Conservation (phyloP, 495 filamentous ascomycete genomes). For the Symbiotaphrina buchneri region DNA sequence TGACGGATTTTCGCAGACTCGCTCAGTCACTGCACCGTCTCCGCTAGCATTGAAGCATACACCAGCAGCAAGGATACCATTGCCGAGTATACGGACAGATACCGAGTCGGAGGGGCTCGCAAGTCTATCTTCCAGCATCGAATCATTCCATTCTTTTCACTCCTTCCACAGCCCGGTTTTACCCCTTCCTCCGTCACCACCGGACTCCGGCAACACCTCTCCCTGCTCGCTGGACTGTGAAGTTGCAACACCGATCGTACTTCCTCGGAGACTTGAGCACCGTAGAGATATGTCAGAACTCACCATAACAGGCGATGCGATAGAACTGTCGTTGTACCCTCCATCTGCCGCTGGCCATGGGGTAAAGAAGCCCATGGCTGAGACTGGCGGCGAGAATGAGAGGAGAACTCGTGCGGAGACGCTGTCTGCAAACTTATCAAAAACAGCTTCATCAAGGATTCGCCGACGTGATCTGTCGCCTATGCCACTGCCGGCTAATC, state of each 20-base stretch:
- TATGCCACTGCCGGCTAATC: constrained; percentile 39
- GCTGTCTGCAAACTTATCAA: not conserved
- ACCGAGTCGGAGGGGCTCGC: constrained; percentile 12
- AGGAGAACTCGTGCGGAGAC: not conserved
- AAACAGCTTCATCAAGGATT: not conserved
- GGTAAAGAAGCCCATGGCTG: constrained; percentile 12
- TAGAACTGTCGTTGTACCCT: constrained; percentile 4
- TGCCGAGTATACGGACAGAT: constrained; percentile 4
- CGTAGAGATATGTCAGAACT: constrained; percentile 17
- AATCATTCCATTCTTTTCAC: constrained; percentile 39
- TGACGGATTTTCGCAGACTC: no score
- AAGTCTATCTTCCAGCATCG: constrained; percentile 30
- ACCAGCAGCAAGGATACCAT: constrained; percentile 7
- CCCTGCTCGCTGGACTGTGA: no score
- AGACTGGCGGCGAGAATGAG: not conserved
- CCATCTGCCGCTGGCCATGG: constrained; percentile 3
- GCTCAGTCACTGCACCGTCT: constrained; percentile 22
- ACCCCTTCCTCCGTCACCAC: constrained; percentile 23
- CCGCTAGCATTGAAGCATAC: constrained; percentile 19
- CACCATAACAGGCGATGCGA: constrained; percentile 16
- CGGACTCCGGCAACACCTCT: constrained; percentile 18
- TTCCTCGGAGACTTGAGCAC: constrained; percentile 8
- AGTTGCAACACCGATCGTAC: constrained; percentile 1
- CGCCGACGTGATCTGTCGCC: constrained; percentile 43
- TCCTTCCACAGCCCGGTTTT: constrained; percentile 30